A percentile compares a stretch with the other conserved stretches of the same genome.
Conservation (phyloP, 1,284 basidiomycete genomes). For the Sporisorium iseilematis-ciliati region DNA sequence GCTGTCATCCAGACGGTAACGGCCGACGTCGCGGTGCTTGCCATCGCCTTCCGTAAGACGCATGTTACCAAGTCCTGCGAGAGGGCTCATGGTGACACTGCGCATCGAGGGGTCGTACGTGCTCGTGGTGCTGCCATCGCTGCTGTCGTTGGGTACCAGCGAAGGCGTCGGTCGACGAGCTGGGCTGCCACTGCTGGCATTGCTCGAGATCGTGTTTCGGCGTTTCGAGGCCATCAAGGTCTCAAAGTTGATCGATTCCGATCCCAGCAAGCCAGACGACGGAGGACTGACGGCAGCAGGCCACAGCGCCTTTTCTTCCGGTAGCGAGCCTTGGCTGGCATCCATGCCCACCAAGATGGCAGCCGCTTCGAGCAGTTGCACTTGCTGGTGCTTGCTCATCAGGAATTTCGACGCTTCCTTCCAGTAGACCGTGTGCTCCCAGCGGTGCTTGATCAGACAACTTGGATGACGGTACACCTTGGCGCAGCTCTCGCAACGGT, state of each 20-base stretch:
- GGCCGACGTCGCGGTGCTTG: slow-evolving; percentile 19
- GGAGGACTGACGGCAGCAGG: slow-evolving; percentile 73
- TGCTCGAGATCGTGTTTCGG: slow-evolving; percentile 46
- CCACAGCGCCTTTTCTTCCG: slow-evolving; percentile 87
- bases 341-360: slow-evolving; percentile 82
- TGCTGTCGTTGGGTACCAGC: slow-evolving; percentile 51
- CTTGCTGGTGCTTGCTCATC: slow-evolving; percentile 96
- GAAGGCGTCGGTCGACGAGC: slow-evolving; percentile 45
- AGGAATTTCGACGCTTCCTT: slow-evolving; percentile 93
- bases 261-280: slow-evolving; percentile 71
- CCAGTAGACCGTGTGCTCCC: slow-evolving; percentile 98
- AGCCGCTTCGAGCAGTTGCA: slow-evolving; percentile 95
- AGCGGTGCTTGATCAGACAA: slow-evolving; percentile 94
- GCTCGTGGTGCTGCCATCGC: slow-evolving; percentile 49
- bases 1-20: slow-evolving; percentile 47
- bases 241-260: slow-evolving; percentile 70
- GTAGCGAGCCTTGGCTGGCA: slow-evolving; percentile 78
- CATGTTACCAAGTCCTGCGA: slow-evolving; percentile 49
- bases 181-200: slow-evolving; percentile 42
- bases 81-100: slow-evolving; percentile 50
- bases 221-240: slow-evolving; percentile 66
- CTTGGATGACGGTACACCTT: slow-evolving; percentile 93
- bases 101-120: slow-evolving; percentile 49
- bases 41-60: slow-evolving; percentile 27
- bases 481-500: slow-evolving; percentile 83